A percentile compares a stretch with the other conserved stretches of the same genome.
phyloP scores from a whole-genome alignment of 352 stramenopile genomes.

The Peronosclerospora sorghi region DNA sequence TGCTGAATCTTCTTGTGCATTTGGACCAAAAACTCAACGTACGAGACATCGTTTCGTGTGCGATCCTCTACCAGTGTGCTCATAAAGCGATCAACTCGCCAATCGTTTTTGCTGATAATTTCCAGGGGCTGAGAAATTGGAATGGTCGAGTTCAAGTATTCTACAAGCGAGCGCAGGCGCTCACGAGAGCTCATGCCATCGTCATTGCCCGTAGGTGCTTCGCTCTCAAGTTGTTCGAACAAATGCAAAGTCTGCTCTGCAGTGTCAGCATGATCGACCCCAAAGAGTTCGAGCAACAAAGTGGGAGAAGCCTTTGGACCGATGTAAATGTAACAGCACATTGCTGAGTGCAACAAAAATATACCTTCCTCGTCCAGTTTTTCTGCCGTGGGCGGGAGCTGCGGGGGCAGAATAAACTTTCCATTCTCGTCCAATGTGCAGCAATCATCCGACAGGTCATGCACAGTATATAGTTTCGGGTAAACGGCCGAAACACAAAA shows the following conservation, averaged over 20 bases:
- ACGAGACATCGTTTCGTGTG: conserved; percentile 78
- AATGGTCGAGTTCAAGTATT: conserved; percentile 75
- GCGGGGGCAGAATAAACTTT: conserved; percentile 61
- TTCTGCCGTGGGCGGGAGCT: conserved; percentile 73
- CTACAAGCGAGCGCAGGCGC: conserved; percentile 54
- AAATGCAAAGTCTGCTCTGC: conserved; percentile 55
- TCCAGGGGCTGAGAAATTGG: conserved; percentile 75
- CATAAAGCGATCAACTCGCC: conserved; percentile 76
- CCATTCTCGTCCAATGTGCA: conserved; percentile 71
- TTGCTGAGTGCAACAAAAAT: conserved; percentile 81
- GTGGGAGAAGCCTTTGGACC: conserved; percentile 54
- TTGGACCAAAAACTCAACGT: conserved; percentile 85
- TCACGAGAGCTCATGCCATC: conserved; percentile 47
- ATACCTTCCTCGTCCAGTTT: conserved; percentile 79
- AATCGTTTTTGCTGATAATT: conserved; percentile 80
- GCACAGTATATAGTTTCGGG: conserved; percentile 80
- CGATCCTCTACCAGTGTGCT: conserved; percentile 80
- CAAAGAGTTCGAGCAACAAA: conserved; percentile 76
- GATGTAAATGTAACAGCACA: conserved; percentile 85
- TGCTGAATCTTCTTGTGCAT: conserved; percentile 89
- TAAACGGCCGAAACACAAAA: conserved; percentile 83
- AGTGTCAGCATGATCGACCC: conserved; percentile 68
- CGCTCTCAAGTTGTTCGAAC: conserved; percentile 53
- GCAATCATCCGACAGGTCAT: conserved; percentile 75
- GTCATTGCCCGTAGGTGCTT: conserved; percentile 16